phyloP scores from a whole-genome alignment of 2,329 filamentous ascomycete genomes.

The Colletotrichum ledebouriae region DNA sequence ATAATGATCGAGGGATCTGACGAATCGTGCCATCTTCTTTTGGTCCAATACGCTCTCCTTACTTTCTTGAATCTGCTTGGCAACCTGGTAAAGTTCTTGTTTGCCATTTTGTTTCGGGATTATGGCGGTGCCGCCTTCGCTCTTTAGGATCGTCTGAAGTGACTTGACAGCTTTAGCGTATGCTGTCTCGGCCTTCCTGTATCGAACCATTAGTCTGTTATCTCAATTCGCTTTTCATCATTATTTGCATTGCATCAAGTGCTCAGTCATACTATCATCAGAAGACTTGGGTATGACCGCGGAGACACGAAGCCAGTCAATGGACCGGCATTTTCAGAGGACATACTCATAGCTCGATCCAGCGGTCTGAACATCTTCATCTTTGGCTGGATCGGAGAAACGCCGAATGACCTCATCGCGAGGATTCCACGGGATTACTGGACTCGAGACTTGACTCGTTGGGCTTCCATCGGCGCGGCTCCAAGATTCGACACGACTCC shows the following conservation, averaged over 20 bases:
- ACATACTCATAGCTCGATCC: slow-evolving; percentile 25
- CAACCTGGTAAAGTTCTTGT: slow-evolving; percentile 43
- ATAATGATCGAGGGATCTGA: slow-evolving; percentile 46
- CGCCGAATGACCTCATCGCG: slow-evolving; percentile 44
- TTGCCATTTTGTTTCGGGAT: slow-evolving; percentile 32
- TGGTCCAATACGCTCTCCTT: slow-evolving; percentile 38
- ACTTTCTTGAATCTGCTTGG: slow-evolving; percentile 33
- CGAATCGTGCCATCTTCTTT: slow-evolving; percentile 43
- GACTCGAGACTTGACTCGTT: slow-evolving; percentile 22
- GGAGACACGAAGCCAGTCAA: neutral
- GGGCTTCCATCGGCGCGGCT: slow-evolving; percentile 31
- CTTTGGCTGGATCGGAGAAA: slow-evolving; percentile 45
- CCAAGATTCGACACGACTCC: slow-evolving; percentile 26
- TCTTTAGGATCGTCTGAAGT: slow-evolving; percentile 43
- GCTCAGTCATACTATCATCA: neutral
- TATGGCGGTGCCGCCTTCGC: slow-evolving; percentile 42
- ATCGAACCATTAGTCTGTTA: neutral
- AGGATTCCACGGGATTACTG: slow-evolving; percentile 25
- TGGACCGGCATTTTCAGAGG: neutral
- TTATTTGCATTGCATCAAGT: too few relatives aligned
- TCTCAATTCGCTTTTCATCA: too few relatives aligned
- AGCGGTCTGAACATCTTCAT: slow-evolving; percentile 24
- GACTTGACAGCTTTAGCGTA: slow-evolving; percentile 44
- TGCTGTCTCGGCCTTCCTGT: slow-evolving; percentile 41
- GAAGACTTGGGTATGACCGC: neutral